A percentile compares a stretch with the other conserved stretches of the same genome.
These are phyloP conservation scores for Cyclotella sp. DNA, from an alignment of 108 stramenopile genomes.

Conservation along the genomic window DNA sequence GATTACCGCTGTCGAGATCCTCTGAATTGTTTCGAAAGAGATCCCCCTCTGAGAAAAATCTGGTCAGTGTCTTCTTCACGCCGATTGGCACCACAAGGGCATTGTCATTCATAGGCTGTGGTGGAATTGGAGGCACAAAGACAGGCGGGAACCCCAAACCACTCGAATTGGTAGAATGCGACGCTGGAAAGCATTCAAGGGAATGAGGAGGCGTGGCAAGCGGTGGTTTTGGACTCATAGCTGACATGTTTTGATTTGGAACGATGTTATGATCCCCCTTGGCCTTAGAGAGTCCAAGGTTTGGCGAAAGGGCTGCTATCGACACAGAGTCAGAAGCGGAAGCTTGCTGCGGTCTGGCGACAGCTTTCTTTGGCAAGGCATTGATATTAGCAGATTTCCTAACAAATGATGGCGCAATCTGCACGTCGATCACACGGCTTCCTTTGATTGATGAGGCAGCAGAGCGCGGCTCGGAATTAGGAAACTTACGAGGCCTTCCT, in stretches of 20 bases:
- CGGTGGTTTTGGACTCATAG: neutral
- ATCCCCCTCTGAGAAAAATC: conserved; percentile 40
- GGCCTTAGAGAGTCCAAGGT: no score
- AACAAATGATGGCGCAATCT: neutral
- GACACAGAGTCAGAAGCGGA: no score
- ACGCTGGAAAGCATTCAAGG: neutral
- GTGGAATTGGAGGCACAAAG: conserved; percentile 35
- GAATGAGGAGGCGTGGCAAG: neutral
- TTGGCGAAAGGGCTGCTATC: no score
- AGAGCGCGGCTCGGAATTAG: neutral
- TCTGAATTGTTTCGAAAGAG: conserved; percentile 3
- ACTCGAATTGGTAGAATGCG: neutral
- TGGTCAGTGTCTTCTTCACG: conserved; percentile 21
- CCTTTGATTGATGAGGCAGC: neutral
- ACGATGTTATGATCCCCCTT: no score
- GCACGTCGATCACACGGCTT: neutral
- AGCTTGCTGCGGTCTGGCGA: no score
- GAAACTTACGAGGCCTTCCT: conserved; percentile 18
- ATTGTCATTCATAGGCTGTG: conserved; percentile 17
- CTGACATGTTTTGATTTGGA: neutral
- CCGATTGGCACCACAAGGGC: conserved; percentile 27
- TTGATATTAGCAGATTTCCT: neutral
- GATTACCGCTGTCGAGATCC: neutral
- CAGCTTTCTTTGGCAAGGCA: no score
- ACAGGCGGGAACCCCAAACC: conserved; percentile 7